Evolutionary conservation across 306 rosid genomes (phyloP).

Genomic region (Glycine tomentella): DNA sequence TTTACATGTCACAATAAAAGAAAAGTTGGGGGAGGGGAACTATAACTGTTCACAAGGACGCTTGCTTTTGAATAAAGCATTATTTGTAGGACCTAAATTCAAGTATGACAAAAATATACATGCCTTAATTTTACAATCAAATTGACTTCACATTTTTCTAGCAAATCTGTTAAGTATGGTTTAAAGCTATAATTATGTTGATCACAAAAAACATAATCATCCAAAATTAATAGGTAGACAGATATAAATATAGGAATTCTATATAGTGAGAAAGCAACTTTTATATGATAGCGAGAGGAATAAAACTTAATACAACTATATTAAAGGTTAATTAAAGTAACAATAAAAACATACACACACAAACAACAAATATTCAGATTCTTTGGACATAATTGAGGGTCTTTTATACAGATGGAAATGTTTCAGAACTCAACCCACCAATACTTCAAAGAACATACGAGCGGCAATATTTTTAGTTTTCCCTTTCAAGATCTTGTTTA

Average conservation of each 20-base stretch:
- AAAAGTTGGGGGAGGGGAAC: neutral
- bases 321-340: neutral
- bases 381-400: conserved; percentile 18
- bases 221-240: neutral
- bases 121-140: neutral
- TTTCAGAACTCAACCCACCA: conserved; percentile 59
- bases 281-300: neutral
- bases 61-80: neutral
- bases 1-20: neutral
- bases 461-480: conserved; percentile 76
- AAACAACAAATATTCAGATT: conserved; percentile 7
- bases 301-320: neutral
- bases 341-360: neutral
- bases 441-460: conserved; percentile 85
- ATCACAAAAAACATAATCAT: neutral
- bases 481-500: conserved; percentile 77
- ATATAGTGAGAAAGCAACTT: neutral
- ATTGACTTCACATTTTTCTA: neutral
- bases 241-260: neutral
- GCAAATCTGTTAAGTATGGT: neutral
- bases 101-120: neutral
- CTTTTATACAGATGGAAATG: conserved; percentile 9
- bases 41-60: neutral
- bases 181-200: conserved; percentile 10
- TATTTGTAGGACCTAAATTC: neutral